phyloP scores from a whole-genome alignment of 2,329 filamentous ascomycete species.

The Aureobasidium mangrovei region DNA sequence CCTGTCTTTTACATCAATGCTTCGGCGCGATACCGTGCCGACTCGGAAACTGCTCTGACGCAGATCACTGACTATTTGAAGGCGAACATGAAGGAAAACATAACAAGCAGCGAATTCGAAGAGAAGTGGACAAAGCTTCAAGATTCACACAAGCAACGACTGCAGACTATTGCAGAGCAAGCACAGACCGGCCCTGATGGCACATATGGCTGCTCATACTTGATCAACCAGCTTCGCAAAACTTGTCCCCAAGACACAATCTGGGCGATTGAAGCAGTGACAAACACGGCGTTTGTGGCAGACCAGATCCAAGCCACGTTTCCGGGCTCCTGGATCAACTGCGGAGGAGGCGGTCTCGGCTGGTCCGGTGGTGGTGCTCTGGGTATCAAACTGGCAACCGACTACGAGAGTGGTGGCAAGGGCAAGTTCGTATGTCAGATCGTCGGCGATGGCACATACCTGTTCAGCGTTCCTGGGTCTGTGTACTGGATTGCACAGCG shows the following conservation, averaged over 20 bases:
- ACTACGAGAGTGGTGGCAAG: constrained; percentile 41
- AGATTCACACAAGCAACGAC: constrained; percentile 48
- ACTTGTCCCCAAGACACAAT: constrained; percentile 57
- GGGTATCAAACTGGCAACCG: constrained; percentile 65
- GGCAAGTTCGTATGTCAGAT: constrained; percentile 55
- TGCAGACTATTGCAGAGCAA: constrained; percentile 52
- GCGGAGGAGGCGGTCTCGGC: constrained; percentile 69
- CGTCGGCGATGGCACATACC: constrained; percentile 59
- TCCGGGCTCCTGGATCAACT: constrained; percentile 72
- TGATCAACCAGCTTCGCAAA: constrained; percentile 47
- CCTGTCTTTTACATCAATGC: constrained; percentile 51
- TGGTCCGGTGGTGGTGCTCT: constrained; percentile 70
- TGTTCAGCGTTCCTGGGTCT: constrained; percentile 56
- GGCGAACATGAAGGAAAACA: constrained; percentile 35
- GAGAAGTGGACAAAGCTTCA: constrained; percentile 48
- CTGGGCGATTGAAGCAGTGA: constrained; percentile 71
- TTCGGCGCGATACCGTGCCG: constrained; percentile 42
- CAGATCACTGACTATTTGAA: constrained; percentile 60
- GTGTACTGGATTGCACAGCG: constrained; percentile 62
- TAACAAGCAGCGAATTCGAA: constrained; percentile 34
- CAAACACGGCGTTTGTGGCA: constrained; percentile 55
- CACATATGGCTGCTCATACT: constrained; percentile 52
- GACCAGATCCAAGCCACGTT: constrained; percentile 61
- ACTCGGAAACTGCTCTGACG: constrained; percentile 49
- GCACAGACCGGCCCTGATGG: constrained; percentile 53